Conservation (phyloP, 2,329 filamentous ascomycete species). For the Apiospora arundinis region DNA sequence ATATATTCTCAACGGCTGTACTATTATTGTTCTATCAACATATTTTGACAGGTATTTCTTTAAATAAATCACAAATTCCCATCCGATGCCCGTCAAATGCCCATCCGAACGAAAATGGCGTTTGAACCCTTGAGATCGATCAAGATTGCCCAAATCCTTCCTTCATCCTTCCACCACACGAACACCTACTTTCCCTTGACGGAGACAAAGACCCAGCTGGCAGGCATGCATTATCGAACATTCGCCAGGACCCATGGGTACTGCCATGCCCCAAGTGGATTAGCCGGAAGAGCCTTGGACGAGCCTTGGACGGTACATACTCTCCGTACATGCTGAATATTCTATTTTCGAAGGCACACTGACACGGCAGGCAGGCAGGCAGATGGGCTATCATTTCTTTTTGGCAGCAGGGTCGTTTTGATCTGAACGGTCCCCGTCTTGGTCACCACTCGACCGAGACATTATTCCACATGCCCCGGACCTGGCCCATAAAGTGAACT, state of each 20-base stretch:
- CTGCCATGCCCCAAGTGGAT: background rate
- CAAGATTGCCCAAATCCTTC: conserved; percentile 12
- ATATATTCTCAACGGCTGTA: background rate
- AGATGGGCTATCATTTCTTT: conserved; percentile 13
- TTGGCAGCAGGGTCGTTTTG: conserved; percentile 13
- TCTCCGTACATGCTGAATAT: background rate
- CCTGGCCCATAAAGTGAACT: conserved; percentile 10
- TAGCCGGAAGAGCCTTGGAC: background rate
- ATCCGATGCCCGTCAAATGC: background rate
- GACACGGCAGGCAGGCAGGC: background rate
- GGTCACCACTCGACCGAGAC: conserved; percentile 12
- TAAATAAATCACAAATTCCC: background rate
- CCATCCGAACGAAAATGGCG: background rate
- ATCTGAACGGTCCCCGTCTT: conserved; percentile 12
- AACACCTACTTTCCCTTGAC: conserved; percentile 6
- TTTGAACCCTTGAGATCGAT: conserved; percentile 1
- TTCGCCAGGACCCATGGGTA: background rate
- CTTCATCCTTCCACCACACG: background rate
- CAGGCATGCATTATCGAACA: conserved; percentile 13
- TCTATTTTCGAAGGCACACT: conserved; percentile 15
- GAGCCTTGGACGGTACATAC: background rate
- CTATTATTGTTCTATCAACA: background rate
- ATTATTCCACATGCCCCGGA: conserved; percentile 19
- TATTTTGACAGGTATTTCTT: background rate
- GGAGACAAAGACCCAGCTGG: background rate